Evolutionary conservation across 441 rosid genomes (phyloP), one percentile per base, ranked within the genome.

Genomic region (Eruca vesicaria): DNA sequence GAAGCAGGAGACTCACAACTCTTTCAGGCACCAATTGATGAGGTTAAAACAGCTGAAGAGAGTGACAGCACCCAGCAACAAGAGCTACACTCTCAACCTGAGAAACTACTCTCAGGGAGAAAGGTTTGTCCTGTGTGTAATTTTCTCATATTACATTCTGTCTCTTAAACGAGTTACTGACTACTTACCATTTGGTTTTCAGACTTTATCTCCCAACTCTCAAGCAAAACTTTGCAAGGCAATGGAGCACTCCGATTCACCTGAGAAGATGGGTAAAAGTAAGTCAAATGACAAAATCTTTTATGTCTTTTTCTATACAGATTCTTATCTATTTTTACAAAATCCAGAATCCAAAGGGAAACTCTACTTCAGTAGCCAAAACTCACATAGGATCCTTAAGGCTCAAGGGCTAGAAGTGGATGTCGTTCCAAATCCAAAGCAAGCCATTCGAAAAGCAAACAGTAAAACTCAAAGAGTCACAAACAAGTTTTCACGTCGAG

Each of bases 151-250:
- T 20, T 72, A 62, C 60, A n/a, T 26, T 57, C 16, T 63, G 16
- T 32, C 14, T 50, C 26, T 10, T 68, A 63, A 53, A 52, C 52
- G 45, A 71, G 48, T 68, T 78, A 63, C 71, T 81, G 57, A 83
- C 64, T 28, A 26, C 33, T 9, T 77, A n/a, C 28, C 28, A 23
- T 74, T 76, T 58, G 38, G 16, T 66, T 83, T 82, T 73, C 96
- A 93, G 99, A 84, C 72, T 70, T 88, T 95, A 73, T 95, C 99
- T 76, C 97, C 98, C 29, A 77, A 79, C 61, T 86, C 93, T 53
- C 99, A 84, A 84, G 86, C 86, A 64, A 83, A 80, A 78, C 88
- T 95, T 61, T 66, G 89, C 63, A 82, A 87, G 76, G 90, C 92
- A 72, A 79, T 91, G 93, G 87, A 86, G 61, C 80, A 82, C 23